Evolutionary conservation across 129 eudicot genomes (phyloP).

Genomic region (Helianthus tuberosus): DNA sequence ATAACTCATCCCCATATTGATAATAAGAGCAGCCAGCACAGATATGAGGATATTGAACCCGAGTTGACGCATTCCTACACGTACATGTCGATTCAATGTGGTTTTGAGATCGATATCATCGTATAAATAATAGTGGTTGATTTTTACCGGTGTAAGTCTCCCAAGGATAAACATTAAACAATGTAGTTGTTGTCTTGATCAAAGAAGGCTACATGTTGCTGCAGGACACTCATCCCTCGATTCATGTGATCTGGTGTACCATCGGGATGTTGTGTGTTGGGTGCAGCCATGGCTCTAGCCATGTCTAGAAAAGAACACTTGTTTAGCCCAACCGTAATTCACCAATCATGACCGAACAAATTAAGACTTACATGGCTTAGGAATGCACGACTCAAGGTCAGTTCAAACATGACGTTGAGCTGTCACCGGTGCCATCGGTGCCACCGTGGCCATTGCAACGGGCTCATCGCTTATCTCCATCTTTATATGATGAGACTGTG

Average conservation of each 20-base stretch:
- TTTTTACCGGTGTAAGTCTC: constrained; percentile 81
- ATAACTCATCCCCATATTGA: constrained; percentile 66
- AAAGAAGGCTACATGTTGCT: constrained; percentile 86
- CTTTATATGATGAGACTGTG: neutral
- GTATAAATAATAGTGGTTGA: neutral
- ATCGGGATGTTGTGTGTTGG: constrained; percentile 73
- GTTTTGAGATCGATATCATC: neutral
- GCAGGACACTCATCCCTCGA: constrained; percentile 71
- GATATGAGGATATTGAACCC: constrained; percentile 68
- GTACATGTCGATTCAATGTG: neutral
- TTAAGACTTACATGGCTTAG: constrained; percentile 56
- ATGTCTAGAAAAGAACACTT: constrained; percentile 43
- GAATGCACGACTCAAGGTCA: constrained; percentile 49
- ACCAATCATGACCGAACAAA: neutral
- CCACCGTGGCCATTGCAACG: constrained; percentile 32
- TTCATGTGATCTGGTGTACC: constrained; percentile 72
- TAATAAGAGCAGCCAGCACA: constrained; percentile 50
- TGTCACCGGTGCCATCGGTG: constrained; percentile 53
- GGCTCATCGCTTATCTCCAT: constrained; percentile 14
- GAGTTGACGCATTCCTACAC: constrained; percentile 59
- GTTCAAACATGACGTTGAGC: constrained; percentile 41
- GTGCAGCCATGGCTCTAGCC: constrained; percentile 76
- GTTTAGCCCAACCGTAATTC: neutral
- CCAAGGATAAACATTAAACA: constrained; percentile 85
- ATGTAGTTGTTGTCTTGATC: constrained; percentile 76